Conservation (phyloP, 805 yeast species). For the Phaffomyces antillensis region DNA sequence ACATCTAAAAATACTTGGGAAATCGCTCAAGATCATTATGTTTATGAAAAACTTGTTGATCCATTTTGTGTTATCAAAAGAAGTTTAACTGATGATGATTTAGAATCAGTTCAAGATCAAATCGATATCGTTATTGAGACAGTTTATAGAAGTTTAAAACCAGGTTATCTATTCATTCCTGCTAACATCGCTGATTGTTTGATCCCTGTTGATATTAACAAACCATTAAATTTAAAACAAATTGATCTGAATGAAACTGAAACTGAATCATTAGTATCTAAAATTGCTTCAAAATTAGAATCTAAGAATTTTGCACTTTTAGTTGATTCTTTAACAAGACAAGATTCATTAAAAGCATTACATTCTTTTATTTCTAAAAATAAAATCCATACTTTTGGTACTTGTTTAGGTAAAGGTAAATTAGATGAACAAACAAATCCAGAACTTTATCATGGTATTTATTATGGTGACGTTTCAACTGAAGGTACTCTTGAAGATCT, state of each 20-base stretch:
- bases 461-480: constrained; percentile 51
- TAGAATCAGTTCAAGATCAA: constrained; percentile 47
- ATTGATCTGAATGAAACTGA: constrained; percentile 15
- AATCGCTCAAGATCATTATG: constrained; percentile 46
- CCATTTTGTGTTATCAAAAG: constrained; percentile 49
- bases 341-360: constrained; percentile 27
- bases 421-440: constrained; percentile 37
- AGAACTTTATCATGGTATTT: constrained; percentile 56
- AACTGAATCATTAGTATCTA: constrained; percentile 31
- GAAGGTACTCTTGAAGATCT: constrained; percentile 38
- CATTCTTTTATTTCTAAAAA: constrained; percentile 37
- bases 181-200: constrained; percentile 43
- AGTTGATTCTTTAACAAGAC: constrained; percentile 61
- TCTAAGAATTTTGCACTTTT: constrained; percentile 53
- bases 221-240: constrained; percentile 21
- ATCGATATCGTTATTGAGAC: constrained; percentile 49
- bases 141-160: constrained; percentile 46
- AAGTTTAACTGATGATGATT: constrained; percentile 35
- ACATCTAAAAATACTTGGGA: constrained; percentile 37
- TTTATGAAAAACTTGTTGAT: constrained; percentile 50
- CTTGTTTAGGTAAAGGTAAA: constrained; percentile 12
- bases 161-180: constrained; percentile 69
- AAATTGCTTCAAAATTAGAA: constrained; percentile 44
- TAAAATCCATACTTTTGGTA: constrained; percentile 16
- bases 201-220: constrained; percentile 25